Base-by-base conservation (phyloP, 2,329 filamentous ascomycete species). In the Ophiostoma himal-ulmi region DNA sequence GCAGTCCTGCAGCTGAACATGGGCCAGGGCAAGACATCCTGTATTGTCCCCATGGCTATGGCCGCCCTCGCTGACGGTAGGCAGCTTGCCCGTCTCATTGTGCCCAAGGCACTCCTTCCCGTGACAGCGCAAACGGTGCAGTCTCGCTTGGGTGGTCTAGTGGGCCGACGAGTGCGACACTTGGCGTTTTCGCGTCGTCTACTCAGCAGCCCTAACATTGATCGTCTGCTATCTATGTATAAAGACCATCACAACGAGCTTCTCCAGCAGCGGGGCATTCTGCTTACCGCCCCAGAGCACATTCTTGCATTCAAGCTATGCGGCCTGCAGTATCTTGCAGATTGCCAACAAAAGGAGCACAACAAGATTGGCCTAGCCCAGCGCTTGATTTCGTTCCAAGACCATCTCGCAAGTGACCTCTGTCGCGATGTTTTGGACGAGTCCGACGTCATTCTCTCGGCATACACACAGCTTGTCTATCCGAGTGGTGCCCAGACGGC, bases 1-100 rank as follows among this genome's bases (percentile, higher is more conserved):
- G 87, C 87, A 0, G 86, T 90, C 0, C 73, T 90, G 1, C 88
- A 91, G 72, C 83, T 91, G 77, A 87, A 89, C 72, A 91, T 91
- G 88, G 88, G 88, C 0, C 83, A 88, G 78, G 84, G 52, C 22
- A 89, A 88, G 76, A 88, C 86, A 0, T 86, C 84, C 0, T 82
- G 81, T 67, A 85, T 87, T 34, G 82, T 87, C 6, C 85, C 85
- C 0, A 84, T 87, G 81, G 83, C 79, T 0, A 79, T 82, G 0
- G 78, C 80, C 0, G 72, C 80, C 0, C 76, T 87, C 0, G 84
- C 84, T 0, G 77, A 87, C 72, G 76, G 78, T 0, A 75, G 77
- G 0, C 77, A 80, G 0, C 77, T 91, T 0, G 81, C 82, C 0
- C 79, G 89, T 1, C 77, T 89, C 0, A 75, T 88, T 0, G 85